Conservation (phyloP, 805 yeast genomes). For the Ogataea dorogensis region DNA sequence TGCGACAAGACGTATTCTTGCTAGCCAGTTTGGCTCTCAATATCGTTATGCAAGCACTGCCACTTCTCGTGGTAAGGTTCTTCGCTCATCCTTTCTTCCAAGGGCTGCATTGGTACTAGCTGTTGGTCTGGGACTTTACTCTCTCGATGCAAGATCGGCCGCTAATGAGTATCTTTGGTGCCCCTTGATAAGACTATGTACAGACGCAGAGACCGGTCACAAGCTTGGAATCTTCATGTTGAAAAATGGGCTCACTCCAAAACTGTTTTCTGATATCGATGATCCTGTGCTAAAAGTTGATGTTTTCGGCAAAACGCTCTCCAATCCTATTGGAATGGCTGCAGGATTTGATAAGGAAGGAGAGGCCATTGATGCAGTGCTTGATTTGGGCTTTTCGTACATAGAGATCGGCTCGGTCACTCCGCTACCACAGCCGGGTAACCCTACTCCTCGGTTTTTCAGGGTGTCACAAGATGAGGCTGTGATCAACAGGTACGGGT, state of each 20-base stretch:
- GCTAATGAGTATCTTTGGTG: constrained; percentile 78
- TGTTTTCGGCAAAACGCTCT: constrained; percentile 63
- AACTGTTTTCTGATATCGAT: constrained; percentile 51
- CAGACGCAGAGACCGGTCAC: constrained; percentile 89
- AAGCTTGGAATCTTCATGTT: constrained; percentile 65
- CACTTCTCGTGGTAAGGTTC: not conserved
- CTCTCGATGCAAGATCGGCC: constrained; percentile 78
- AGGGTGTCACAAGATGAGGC: constrained; percentile 83
- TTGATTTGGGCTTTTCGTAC: constrained; percentile 77
- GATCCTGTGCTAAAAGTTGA: constrained; percentile 54
- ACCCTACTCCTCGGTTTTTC: constrained; percentile 90
- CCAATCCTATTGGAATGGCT: constrained; percentile 86
- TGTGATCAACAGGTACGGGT: constrained; percentile 91
- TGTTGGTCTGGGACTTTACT: constrained; percentile 44
- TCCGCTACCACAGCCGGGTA: constrained; percentile 91
- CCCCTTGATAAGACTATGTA: constrained; percentile 65
- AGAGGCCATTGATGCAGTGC: constrained; percentile 81
- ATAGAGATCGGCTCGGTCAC: constrained; percentile 94
- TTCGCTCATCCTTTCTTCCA: constrained; percentile 12
- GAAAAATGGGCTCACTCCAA: constrained; percentile 69
- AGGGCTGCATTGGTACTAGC: constrained; percentile 23
- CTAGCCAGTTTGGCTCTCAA: not conserved
- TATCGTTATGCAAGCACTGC: not conserved
- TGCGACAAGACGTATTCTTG: not conserved
- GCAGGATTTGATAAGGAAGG: constrained; percentile 96